Conservation (phyloP, 148 eudicot species). For the Camellia japonica region DNA sequence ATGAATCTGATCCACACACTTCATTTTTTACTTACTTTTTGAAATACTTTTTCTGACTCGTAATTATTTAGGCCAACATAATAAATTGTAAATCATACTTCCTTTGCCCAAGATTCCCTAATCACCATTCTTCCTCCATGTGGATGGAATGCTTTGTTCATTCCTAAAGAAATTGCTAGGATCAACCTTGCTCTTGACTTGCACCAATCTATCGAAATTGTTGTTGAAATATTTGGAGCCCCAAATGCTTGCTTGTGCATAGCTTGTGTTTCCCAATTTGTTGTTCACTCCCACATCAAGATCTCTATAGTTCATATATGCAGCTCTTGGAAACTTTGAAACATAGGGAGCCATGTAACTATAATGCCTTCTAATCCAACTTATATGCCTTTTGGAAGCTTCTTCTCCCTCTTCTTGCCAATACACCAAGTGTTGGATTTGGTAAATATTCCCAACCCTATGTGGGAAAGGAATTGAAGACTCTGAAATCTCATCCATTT, state of each 20-base stretch:
- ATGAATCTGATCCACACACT: no score
- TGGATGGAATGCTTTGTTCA: no score
- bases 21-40: no score
- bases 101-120: no score
- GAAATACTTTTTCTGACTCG: no score
- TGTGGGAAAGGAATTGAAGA: background rate
- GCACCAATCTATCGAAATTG: constrained; percentile 16
- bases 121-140: no score
- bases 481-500: background rate
- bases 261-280: background rate
- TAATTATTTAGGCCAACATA: no score
- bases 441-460: background rate
- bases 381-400: background rate
- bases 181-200: constrained; percentile 16
- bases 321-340: background rate
- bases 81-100: no score
- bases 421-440: background rate
- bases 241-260: constrained; percentile 9
- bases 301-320: constrained; percentile 13
- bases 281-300: constrained; percentile 9
- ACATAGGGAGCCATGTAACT: background rate
- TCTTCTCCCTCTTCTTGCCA: background rate
- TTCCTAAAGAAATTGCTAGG: constrained; percentile 17
- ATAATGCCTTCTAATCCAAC: background rate
- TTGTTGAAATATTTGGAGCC: constrained; percentile 15